Evolutionary conservation across 495 filamentous ascomycete species (phyloP).

Genomic region (Aspergillus haitiensis): DNA sequence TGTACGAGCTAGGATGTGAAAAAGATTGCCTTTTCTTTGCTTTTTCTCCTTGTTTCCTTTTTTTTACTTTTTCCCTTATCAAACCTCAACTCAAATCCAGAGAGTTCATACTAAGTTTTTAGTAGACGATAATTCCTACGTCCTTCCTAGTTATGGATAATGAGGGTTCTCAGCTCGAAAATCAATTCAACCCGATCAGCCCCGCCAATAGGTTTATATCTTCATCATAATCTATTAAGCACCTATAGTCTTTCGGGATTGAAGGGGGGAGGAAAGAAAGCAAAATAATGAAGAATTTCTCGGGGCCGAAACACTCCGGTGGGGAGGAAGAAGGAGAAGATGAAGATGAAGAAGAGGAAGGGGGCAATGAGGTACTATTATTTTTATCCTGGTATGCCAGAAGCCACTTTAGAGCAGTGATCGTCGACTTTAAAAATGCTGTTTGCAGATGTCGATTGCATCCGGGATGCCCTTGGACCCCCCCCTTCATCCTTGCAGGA

Average conservation of each 20-base stretch:
- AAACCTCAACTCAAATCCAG: background rate
- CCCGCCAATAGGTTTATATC: too few species aligned
- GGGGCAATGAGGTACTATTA: constrained; percentile 38
- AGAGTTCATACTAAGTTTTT: background rate
- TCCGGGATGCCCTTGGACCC: constrained; percentile 14
- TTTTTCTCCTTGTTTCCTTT: background rate
- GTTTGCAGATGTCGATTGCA: constrained; percentile 32
- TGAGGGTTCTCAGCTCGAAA: too few species aligned
- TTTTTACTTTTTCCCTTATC: background rate
- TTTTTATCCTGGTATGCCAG: constrained; percentile 33
- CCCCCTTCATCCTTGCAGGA: background rate
- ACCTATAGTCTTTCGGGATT: too few species aligned
- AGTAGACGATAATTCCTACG: background rate
- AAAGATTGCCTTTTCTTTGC: background rate
- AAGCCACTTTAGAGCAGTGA: constrained; percentile 25
- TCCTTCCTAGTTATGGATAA: too few species aligned
- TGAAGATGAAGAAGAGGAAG: constrained; percentile 28
- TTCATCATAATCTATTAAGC: too few species aligned
- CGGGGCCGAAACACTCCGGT: background rate
- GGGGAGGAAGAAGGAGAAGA: constrained; percentile 12
- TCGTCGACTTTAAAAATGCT: constrained; percentile 25
- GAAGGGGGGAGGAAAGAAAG: background rate
- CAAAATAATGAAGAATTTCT: constrained; percentile 15
- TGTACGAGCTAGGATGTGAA: constrained; percentile 14
- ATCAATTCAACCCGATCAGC: too few species aligned